Conservation (phyloP, 2,329 filamentous ascomycete species). For the Colletotrichum chrysophilum region DNA sequence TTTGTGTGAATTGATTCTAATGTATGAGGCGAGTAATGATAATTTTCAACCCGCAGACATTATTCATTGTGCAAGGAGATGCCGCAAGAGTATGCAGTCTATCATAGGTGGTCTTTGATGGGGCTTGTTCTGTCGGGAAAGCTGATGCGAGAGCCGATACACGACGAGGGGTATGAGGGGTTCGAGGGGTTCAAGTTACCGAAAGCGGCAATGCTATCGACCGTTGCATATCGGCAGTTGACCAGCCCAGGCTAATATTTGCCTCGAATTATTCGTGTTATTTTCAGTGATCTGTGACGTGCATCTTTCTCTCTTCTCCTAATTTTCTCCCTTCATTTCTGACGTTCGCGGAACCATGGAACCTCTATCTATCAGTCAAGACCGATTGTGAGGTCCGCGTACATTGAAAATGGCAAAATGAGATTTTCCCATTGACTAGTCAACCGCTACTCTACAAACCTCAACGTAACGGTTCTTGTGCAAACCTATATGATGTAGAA, state of each 20-base stretch:
- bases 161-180: background rate
- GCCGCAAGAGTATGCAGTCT: background rate
- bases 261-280: background rate
- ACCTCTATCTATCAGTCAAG: background rate
- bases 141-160: background rate
- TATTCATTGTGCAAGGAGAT: background rate
- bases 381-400: background rate
- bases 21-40: background rate
- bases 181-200: background rate
- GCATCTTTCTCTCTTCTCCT: background rate
- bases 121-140: background rate
- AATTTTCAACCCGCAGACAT: background rate
- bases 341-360: background rate
- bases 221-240: background rate
- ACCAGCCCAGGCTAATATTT: background rate
- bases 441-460: background rate
- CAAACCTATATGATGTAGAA: background rate
- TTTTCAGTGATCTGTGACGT: background rate
- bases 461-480: background rate
- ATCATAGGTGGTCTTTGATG: background rate
- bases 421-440: too few relatives aligned
- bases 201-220: background rate
- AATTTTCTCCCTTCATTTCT: background rate
- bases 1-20: background rate
- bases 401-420: background rate